Evolutionary conservation across 1,284 basidiomycete species (phyloP), one percentile per base, ranked within the genome.

Genomic region (Cystobasidium pallidum): DNA sequence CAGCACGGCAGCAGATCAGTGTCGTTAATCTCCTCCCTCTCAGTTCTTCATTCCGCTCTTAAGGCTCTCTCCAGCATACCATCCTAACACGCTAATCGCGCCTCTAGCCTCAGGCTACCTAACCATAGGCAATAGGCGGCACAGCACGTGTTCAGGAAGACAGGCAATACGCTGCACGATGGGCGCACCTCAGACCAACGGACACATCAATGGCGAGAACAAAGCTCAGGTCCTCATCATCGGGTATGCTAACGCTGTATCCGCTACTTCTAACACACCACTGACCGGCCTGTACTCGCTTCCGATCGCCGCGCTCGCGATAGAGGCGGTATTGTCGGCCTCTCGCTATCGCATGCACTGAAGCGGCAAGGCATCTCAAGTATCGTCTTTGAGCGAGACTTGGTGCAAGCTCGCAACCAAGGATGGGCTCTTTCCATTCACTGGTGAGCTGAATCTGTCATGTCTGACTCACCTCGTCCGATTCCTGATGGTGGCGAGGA

Each of bases 261-360:
- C 30, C 6, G 32, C 26, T 10, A 30, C 24, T n/a, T 45, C 26
- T 10, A 28, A 8, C 1, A 2, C 13, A 7, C 2, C 30, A 8
- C 30, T 54, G 51, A 66, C 52, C 13, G 21, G 15, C 39, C 19
- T 36, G 36, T 34, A 15, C 3, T 34, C 3, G 17, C 30, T 19
- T 47, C 19, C 57, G 17, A 47, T 59, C 43, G 34, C 3, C 15
- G 17, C 13, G 8, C 7, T n/a, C 26, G 13, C 19, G 26, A 43
- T 32, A 73, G 71, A 36, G 71, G 71, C 32, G 71, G 71, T 21
- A 58, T 73, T 30, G 71, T 73, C 54, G 71, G 71, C 24, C 63
- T 73, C 24, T 59, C 64, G 3, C 64, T 73, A 34, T 64, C 71
- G 32, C 71, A 73, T 36, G 64, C 62, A 3, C 45, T 73, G n/a